These are phyloP conservation scores for Phaeosphaeria sp. DNA, from an alignment of 2,329 filamentous ascomycete genomes.

Conservation along the genomic window DNA sequence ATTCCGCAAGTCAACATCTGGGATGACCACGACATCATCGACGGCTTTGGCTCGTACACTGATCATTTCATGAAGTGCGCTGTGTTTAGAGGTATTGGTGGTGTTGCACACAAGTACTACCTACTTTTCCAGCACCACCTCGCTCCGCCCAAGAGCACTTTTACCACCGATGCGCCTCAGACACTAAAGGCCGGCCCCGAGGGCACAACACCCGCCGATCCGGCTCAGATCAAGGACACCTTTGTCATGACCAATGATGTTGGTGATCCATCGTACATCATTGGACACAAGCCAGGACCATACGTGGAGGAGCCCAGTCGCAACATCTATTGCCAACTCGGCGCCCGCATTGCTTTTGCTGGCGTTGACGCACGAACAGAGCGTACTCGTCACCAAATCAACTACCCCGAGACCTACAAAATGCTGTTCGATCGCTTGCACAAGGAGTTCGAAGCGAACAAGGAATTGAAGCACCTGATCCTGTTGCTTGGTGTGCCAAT, in stretches of 20 bases:
- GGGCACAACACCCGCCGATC: conserved; percentile 65
- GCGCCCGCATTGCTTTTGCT: conserved; percentile 68
- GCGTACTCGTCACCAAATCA: conserved; percentile 91
- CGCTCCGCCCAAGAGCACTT: conserved; percentile 83
- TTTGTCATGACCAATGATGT: conserved; percentile 69
- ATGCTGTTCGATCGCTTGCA: conserved; percentile 65
- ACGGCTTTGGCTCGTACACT: conserved; percentile 71
- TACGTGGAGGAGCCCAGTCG: conserved; percentile 69
- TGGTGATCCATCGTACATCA: conserved; percentile 77
- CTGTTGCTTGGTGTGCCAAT: conserved; percentile 76
- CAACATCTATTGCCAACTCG: conserved; percentile 68
- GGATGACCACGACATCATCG: conserved; percentile 72
- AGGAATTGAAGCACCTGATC: conserved; percentile 68
- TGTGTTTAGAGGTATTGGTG: conserved; percentile 71
- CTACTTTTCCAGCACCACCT: conserved; percentile 77
- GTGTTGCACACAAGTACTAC: conserved; percentile 66
- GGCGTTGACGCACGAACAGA: conserved; percentile 69
- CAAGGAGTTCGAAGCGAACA: conserved; percentile 59
- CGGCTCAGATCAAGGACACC: conserved; percentile 74
- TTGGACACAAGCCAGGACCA: conserved; percentile 74
- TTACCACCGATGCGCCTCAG: conserved; percentile 74
- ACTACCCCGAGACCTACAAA: conserved; percentile 74
- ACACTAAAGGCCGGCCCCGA: conserved; percentile 58
- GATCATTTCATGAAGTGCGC: conserved; percentile 71
- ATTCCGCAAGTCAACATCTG: conserved; percentile 71